Conservation (phyloP, 192 early-diverging fungal genomes). For the Podila epigama region DNA sequence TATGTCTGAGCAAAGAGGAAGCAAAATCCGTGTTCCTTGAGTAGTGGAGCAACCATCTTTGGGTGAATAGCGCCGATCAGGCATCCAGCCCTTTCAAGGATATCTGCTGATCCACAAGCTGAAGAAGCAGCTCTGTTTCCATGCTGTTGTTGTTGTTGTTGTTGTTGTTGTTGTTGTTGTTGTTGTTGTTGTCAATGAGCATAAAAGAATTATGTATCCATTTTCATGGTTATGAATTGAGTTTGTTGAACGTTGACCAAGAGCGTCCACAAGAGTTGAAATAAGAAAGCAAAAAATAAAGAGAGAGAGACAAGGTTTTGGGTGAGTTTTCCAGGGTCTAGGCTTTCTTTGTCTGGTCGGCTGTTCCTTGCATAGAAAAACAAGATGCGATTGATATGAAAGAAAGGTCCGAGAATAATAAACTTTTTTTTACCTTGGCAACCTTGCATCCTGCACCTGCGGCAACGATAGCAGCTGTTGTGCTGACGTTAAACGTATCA, state of each 20-base stretch:
- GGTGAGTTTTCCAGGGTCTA: too few species aligned
- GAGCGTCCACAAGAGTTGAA: too few species aligned
- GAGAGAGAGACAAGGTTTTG: too few species aligned
- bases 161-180: too few species aligned
- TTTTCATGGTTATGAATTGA: too few species aligned
- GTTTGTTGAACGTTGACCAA: too few species aligned
- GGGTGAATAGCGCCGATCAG: constrained; percentile 71
- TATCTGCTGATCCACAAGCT: constrained; percentile 90
- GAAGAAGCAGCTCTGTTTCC: constrained; percentile 95
- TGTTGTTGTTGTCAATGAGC: too few species aligned
- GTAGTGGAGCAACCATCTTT: constrained; percentile 67
- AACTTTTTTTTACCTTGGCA: constrained; percentile 74
- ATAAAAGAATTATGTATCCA: neutral
- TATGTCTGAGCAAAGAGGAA: constrained; percentile 93
- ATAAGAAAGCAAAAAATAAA: too few species aligned
- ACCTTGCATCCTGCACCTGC: constrained; percentile 90
- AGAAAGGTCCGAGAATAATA: neutral
- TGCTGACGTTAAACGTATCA: constrained; percentile 97
- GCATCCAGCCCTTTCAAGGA: constrained; percentile 88
- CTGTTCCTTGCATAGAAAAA: too few species aligned
- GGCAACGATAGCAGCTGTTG: constrained; percentile 88
- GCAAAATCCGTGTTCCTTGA: constrained; percentile 77
- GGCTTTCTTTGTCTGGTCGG: too few species aligned
- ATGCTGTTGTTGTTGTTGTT: too few species aligned
- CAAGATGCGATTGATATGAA: neutral